These are phyloP conservation scores for Colletotrichum filicis DNA, from an alignment of 2,329 filamentous ascomycete genomes.

Conservation along the genomic window DNA sequence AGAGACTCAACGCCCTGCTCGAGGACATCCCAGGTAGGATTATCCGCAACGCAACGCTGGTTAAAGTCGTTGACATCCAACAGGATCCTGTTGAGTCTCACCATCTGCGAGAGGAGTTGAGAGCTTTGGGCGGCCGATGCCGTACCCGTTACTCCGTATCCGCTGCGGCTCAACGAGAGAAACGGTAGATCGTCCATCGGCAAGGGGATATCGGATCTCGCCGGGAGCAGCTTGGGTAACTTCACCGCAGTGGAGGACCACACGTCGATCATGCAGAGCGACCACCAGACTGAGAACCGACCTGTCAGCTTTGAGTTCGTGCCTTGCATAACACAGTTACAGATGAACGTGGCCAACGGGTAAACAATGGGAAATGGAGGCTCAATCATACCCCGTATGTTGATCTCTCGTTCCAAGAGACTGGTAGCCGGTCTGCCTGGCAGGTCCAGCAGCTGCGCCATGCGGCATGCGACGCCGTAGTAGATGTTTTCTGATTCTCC, in stretches of 20 bases:
- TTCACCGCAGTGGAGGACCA: conserved; percentile 40
- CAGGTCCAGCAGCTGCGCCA: conserved; percentile 48
- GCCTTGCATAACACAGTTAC: conserved; percentile 26
- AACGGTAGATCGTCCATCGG: conserved; percentile 51
- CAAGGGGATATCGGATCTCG: conserved; percentile 41
- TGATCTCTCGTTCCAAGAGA: conserved; percentile 46
- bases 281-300: conserved; percentile 37
- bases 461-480: conserved; percentile 49
- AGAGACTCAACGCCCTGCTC: conserved; percentile 43
- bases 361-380: neutral
- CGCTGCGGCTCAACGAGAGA: conserved; percentile 35
- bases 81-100: conserved; percentile 46
- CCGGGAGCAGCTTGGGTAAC: conserved; percentile 37
- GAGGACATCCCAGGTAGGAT: conserved; percentile 43
- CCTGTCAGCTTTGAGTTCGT: conserved; percentile 18
- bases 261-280: conserved; percentile 39
- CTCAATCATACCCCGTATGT: conserved; percentile 41
- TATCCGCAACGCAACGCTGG: conserved; percentile 42
- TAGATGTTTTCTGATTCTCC: conserved; percentile 50
- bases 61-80: conserved; percentile 53
- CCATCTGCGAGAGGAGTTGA: conserved; percentile 44
- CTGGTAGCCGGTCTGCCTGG: conserved; percentile 42
- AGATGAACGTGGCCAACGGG: conserved; percentile 2
- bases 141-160: neutral
- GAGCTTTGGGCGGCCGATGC: conserved; percentile 31